phyloP scores from a whole-genome alignment of 2,329 filamentous ascomycete genomes.

The Fusarium tupiense region DNA sequence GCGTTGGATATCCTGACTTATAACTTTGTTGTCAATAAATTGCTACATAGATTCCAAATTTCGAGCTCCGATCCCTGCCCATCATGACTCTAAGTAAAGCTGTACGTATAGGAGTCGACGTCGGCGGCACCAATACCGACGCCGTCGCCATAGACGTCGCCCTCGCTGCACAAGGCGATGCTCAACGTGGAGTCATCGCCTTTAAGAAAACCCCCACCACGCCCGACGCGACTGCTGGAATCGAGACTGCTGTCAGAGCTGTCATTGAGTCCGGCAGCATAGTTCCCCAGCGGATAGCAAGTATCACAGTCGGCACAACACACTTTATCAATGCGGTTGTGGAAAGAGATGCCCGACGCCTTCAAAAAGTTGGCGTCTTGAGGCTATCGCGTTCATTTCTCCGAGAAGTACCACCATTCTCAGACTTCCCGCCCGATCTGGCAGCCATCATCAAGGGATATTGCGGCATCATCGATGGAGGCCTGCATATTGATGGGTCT shows the following conservation, averaged over 20 bases:
- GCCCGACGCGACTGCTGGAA: constrained; percentile 44
- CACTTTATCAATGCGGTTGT: constrained; percentile 65
- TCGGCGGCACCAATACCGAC: constrained; percentile 24
- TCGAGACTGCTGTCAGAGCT: constrained; percentile 46
- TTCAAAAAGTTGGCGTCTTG: constrained; percentile 48
- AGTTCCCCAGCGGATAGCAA: constrained; percentile 33
- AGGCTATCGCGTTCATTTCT: background rate
- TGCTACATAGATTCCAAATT: no score
- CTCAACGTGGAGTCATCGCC: constrained; percentile 1
- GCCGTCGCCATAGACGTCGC: constrained; percentile 11
- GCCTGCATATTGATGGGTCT: background rate
- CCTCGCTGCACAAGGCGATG: background rate
- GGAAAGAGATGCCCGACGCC: constrained; percentile 53
- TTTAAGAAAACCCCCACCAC: constrained; percentile 50
- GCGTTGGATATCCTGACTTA: accelerated
- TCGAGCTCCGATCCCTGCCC: accelerated
- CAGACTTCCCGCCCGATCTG: constrained; percentile 50
- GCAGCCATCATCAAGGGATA: background rate
- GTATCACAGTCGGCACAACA: constrained; percentile 58
- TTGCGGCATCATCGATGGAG: background rate
- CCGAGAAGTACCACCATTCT: constrained; percentile 53
- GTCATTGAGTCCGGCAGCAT: constrained; percentile 45
- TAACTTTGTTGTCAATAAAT: accelerated
- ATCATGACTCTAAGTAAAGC: background rate
- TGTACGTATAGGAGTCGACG: background rate